Evolutionary conservation across 208 protist species (phyloP).

Genomic region (Acanthamoeba triangularis): DNA sequence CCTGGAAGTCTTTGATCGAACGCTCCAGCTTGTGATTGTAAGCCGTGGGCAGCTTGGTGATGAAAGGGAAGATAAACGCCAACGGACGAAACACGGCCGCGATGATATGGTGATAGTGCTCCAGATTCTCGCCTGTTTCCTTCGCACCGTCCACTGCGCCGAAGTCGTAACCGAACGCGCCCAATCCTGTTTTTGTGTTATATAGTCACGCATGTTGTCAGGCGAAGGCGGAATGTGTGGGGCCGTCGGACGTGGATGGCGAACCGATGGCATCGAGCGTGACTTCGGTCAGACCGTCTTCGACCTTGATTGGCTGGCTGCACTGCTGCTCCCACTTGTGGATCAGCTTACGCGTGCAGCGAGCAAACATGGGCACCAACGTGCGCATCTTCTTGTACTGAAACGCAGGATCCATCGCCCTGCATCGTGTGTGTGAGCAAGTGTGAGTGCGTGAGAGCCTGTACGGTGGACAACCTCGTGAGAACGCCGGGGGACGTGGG

Average conservation of each 20-base stretch:
- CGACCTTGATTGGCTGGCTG: not conserved
- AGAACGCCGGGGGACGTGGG: no score
- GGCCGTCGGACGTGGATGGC: not conserved
- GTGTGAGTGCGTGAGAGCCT: not conserved
- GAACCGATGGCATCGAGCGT: constrained; percentile 64
- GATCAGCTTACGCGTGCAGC: constrained; percentile 34
- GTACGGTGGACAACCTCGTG: no score
- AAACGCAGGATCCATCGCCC: constrained; percentile 52
- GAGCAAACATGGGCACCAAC: constrained; percentile 54
- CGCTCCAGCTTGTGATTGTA: not conserved
- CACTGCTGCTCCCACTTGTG: constrained; percentile 21
- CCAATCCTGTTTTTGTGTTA: not conserved
- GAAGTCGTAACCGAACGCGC: constrained; percentile 10
- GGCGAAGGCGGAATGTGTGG: not conserved
- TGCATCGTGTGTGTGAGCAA: not conserved
- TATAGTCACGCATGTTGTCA: not conserved
- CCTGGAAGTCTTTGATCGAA: not conserved
- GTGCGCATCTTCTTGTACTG: constrained; percentile 68
- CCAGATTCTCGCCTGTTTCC: not conserved
- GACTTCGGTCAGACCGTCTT: not conserved
- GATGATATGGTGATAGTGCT: not conserved
- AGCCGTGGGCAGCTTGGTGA: not conserved
- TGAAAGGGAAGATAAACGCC: not conserved
- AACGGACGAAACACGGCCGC: not conserved
- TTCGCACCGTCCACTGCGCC: not conserved